These are phyloP conservation scores for Lachnellula cervina DNA, from an alignment of 2,329 filamentous ascomycete species.

Conservation along the genomic window DNA sequence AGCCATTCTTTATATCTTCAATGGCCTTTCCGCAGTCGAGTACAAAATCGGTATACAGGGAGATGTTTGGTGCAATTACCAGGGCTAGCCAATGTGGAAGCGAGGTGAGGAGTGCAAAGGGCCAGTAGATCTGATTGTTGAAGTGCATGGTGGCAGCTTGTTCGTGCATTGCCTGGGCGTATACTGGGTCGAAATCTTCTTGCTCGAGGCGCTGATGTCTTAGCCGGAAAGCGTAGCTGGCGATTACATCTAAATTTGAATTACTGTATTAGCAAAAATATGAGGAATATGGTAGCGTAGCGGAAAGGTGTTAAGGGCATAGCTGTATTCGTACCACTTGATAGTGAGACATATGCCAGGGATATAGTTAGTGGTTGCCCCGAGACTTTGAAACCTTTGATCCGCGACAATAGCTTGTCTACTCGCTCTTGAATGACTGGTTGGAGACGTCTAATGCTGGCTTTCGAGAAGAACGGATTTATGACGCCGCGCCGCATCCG, in stretches of 20 bases:
- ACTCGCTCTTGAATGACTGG: slow-evolving; percentile 18
- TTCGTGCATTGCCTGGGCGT: background rate
- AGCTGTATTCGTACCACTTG: background rate
- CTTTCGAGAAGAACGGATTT: slow-evolving; percentile 21
- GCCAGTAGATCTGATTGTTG: background rate
- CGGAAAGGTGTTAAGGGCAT: background rate
- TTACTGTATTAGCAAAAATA: background rate
- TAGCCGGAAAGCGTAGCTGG: slow-evolving; percentile 18
- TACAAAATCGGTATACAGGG: background rate
- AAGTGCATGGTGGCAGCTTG: background rate
- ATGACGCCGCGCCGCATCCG: slow-evolving; percentile 15
- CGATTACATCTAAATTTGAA: background rate
- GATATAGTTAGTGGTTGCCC: slow-evolving; percentile 1
- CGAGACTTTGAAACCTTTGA: slow-evolving; percentile 4
- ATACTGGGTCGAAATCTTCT: slow-evolving; percentile 10
- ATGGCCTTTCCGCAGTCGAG: background rate
- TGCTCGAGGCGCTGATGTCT: slow-evolving; percentile 6
- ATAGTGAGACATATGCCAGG: background rate
- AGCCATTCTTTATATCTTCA: background rate
- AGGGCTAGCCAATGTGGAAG: background rate
- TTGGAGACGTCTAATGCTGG: slow-evolving; percentile 15
- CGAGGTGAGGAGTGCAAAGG: background rate
- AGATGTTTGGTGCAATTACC: background rate
- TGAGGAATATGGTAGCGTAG: background rate
- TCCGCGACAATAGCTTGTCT: slow-evolving; percentile 3